These are phyloP conservation scores for Peronospora destructor DNA, from an alignment of 352 stramenopile species.

Conservation along the genomic window DNA sequence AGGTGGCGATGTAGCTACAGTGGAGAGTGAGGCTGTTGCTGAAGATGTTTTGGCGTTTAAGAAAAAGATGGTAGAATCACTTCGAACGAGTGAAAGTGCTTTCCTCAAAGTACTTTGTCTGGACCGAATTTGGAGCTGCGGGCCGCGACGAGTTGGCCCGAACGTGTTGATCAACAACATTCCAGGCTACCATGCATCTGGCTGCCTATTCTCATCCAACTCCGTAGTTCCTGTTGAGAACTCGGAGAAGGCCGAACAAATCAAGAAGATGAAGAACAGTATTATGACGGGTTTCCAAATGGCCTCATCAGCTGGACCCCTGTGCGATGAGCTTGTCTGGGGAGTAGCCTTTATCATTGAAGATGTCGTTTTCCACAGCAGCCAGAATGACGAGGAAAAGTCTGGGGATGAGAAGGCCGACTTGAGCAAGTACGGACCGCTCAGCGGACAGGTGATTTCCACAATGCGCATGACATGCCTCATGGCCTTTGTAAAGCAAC, in stretches of 20 bases:
- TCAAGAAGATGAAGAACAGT: conserved; percentile 71
- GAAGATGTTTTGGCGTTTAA: conserved; percentile 28
- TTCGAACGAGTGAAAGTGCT: conserved; percentile 37
- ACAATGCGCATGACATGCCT: conserved; percentile 68
- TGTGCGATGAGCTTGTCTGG: conserved; percentile 89
- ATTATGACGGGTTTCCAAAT: conserved; percentile 83
- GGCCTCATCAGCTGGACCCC: conserved; percentile 65
- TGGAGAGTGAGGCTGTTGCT: conserved; percentile 9
- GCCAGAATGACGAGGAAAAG: conserved; percentile 25
- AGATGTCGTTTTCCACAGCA: conserved; percentile 53
- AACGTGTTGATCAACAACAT: conserved; percentile 81
- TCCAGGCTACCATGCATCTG: conserved; percentile 27
- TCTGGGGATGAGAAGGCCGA: conserved; percentile 21
- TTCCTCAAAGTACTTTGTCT: conserved; percentile 56
- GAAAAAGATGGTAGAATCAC: conserved; percentile 36
- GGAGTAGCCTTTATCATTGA: conserved; percentile 86
- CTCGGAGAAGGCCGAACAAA: conserved; percentile 21
- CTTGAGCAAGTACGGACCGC: conserved; percentile 50
- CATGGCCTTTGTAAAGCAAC: conserved; percentile 73
- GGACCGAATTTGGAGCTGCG: conserved; percentile 65
- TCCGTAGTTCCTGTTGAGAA: not conserved
- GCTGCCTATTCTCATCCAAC: conserved; percentile 13
- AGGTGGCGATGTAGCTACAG: conserved; percentile 3
- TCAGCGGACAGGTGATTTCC: conserved; percentile 80
- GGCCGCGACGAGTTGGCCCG: conserved; percentile 58